A percentile compares a stretch with the other conserved stretches of the same genome.
These are phyloP conservation scores for Benincasa hispida DNA, from an alignment of 306 rosid genomes.

Conservation along the genomic window DNA sequence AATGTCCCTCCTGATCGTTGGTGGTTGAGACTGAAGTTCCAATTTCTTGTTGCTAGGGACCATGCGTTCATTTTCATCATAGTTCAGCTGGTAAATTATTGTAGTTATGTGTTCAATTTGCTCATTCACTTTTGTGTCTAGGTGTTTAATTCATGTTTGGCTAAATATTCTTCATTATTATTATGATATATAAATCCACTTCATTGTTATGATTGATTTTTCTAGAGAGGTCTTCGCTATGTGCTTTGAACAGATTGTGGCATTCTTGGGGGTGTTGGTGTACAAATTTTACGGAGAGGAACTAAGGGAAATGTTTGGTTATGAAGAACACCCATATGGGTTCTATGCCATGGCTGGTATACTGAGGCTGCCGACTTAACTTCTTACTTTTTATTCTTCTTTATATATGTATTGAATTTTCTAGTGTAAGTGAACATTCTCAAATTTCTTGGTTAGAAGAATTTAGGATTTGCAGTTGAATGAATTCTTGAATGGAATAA, in stretches of 20 bases:
- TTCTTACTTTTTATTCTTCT: not conserved
- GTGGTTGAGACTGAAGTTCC: slow-evolving; percentile 96
- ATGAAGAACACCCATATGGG: slow-evolving; percentile 96
- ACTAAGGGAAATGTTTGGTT: slow-evolving; percentile 94
- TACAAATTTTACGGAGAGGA: slow-evolving; percentile 96
- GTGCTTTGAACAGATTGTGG: slow-evolving; percentile 62
- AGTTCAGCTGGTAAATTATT: slow-evolving; percentile 58
- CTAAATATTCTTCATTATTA: not conserved
- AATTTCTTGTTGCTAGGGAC: slow-evolving; percentile 95
- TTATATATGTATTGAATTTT: not conserved
- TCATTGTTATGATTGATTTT: slow-evolving; percentile 11
- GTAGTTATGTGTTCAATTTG: not conserved
- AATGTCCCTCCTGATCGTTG: slow-evolving; percentile 92
- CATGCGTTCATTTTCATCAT: slow-evolving; percentile 88
- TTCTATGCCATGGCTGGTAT: slow-evolving; percentile 96
- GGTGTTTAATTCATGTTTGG: not conserved
- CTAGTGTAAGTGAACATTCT: not conserved
- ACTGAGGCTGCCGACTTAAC: not conserved
- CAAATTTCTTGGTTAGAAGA: not conserved
- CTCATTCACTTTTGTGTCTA: not conserved
- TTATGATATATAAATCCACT: not conserved
- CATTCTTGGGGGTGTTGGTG: slow-evolving; percentile 86
- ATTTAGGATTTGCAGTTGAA: not conserved
- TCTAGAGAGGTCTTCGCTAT: slow-evolving; percentile 14
- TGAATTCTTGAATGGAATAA: not conserved